phyloP scores from a whole-genome alignment of 768 basidiomycete genomes.

The Coprinopsis marcescibilis region DNA sequence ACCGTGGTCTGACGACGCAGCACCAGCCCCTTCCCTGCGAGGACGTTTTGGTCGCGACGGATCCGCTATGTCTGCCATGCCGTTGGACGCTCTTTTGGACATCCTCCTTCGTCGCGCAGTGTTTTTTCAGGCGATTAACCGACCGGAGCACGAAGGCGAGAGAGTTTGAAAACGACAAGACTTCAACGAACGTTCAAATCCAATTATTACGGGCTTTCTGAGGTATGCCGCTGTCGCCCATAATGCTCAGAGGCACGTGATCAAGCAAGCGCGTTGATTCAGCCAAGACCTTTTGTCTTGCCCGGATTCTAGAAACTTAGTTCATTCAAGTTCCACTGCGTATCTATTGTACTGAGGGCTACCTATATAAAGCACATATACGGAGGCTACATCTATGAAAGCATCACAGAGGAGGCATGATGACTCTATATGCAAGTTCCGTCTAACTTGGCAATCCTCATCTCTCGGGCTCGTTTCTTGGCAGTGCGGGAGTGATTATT shows the following conservation, averaged over 20 bases:
- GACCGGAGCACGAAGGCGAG: too few relatives aligned
- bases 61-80: slow-evolving; percentile 28
- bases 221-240: not conserved
- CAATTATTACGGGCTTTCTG: not conserved
- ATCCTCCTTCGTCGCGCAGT: slow-evolving; percentile 18
- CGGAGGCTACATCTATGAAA: too few relatives aligned
- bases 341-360: too few relatives aligned
- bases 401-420: too few relatives aligned
- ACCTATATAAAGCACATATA: too few relatives aligned
- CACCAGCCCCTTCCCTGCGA: slow-evolving; percentile 33
- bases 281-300: slow-evolving; percentile 7
- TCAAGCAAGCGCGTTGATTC: not conserved
- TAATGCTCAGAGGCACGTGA: slow-evolving; percentile 5
- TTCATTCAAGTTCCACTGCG: not conserved
- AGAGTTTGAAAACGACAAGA: too few relatives aligned
- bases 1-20: slow-evolving; percentile 25
- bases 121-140: not conserved
- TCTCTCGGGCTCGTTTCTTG: slow-evolving; percentile 38
- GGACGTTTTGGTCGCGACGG: slow-evolving; percentile 38
- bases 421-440: too few relatives aligned
- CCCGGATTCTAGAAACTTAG: not conserved
- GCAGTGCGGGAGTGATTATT: slow-evolving; percentile 68
- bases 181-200: too few relatives aligned
- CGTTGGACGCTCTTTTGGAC: slow-evolving; percentile 37
- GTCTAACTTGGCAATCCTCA: slow-evolving; percentile 40